These are phyloP conservation scores for Diaporthe ampelina DNA, from an alignment of 2,329 filamentous ascomycete species.

Conservation along the genomic window DNA sequence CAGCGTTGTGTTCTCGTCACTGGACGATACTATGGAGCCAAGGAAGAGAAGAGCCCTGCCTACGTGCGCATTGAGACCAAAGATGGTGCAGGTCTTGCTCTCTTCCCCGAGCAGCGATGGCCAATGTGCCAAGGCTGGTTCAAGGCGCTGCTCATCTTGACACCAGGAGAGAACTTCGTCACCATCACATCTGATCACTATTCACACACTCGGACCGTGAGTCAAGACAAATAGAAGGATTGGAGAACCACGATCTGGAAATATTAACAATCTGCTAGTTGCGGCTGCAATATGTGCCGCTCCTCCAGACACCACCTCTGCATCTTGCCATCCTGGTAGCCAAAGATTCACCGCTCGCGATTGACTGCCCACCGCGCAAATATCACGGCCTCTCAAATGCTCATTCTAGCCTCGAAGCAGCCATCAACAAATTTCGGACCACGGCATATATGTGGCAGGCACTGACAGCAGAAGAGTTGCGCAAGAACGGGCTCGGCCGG, in stretches of 20 bases:
- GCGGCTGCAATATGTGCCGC: conserved; percentile 65
- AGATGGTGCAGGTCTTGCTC: not conserved
- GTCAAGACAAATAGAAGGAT: not conserved
- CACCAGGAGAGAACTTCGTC: conserved; percentile 42
- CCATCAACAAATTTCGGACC: conserved; percentile 79
- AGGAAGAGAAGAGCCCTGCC: not conserved
- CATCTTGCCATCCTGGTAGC: conserved; percentile 79
- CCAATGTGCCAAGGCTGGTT: conserved; percentile 42
- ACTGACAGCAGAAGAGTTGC: conserved; percentile 82
- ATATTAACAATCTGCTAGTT: not conserved
- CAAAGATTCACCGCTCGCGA: conserved; percentile 77
- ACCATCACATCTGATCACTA: not conserved
- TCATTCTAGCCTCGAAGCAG: conserved; percentile 68
- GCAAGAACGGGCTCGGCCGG: conserved; percentile 75
- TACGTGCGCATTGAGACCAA: conserved; percentile 10
- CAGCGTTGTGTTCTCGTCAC: conserved; percentile 17
- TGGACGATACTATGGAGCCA: not conserved
- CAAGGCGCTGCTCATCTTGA: conserved; percentile 44
- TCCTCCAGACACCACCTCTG: conserved; percentile 71
- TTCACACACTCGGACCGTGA: not conserved
- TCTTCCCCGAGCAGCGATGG: conserved; percentile 43
- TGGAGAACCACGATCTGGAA: not conserved
- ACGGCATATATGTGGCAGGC: conserved; percentile 84
- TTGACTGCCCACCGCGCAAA: conserved; percentile 75
- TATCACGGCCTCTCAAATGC: conserved; percentile 67